Conservation (phyloP, 2,329 filamentous ascomycete species). For the Chrysoporthe cubensis region DNA sequence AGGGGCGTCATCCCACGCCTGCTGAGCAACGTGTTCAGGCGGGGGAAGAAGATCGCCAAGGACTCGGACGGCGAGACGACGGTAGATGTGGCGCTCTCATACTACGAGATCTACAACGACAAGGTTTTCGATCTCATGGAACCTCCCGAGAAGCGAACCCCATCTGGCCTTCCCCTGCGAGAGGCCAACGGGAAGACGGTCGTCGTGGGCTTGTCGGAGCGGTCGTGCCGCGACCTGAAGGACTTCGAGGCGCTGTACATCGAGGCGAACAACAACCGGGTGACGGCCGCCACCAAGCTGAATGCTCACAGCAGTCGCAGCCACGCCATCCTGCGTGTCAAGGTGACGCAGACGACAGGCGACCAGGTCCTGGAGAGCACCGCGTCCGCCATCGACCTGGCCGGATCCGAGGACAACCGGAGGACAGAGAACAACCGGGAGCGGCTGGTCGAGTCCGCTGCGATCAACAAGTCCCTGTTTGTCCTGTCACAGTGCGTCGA, state of each 20-base stretch:
- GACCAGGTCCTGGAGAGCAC: slow-evolving; percentile 75
- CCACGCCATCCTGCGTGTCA: slow-evolving; percentile 89
- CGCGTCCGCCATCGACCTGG: slow-evolving; percentile 91
- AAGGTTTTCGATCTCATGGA: slow-evolving; percentile 92
- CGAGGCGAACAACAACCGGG: slow-evolving; percentile 87
- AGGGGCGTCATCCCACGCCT: slow-evolving; percentile 86
- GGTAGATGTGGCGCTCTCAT: slow-evolving; percentile 78
- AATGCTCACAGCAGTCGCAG: slow-evolving; percentile 90
- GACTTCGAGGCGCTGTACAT: slow-evolving; percentile 92
- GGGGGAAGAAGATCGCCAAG: slow-evolving; percentile 83
- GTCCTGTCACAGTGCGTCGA: slow-evolving; percentile 95
- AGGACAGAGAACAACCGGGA: slow-evolving; percentile 93
- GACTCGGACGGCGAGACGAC: slow-evolving; percentile 72
- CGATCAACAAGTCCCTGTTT: slow-evolving; percentile 97
- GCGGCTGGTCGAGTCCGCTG: slow-evolving; percentile 89
- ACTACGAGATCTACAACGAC: slow-evolving; percentile 98
- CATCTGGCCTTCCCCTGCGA: slow-evolving; percentile 78
- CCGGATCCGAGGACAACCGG: slow-evolving; percentile 93
- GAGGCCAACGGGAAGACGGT: slow-evolving; percentile 87
- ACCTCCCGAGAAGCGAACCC: slow-evolving; percentile 81
- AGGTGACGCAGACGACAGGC: slow-evolving; percentile 76
- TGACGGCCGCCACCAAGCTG: slow-evolving; percentile 88
- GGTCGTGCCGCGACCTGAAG: slow-evolving; percentile 79
- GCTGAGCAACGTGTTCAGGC: slow-evolving; percentile 82
- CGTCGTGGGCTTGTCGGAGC: slow-evolving; percentile 83